Percentiles rank a stretch among this genome's conserved stretches.
phyloP scores from a whole-genome alignment of 2,329 filamentous ascomycete species.

The Sporothrix variecibatus region DNA sequence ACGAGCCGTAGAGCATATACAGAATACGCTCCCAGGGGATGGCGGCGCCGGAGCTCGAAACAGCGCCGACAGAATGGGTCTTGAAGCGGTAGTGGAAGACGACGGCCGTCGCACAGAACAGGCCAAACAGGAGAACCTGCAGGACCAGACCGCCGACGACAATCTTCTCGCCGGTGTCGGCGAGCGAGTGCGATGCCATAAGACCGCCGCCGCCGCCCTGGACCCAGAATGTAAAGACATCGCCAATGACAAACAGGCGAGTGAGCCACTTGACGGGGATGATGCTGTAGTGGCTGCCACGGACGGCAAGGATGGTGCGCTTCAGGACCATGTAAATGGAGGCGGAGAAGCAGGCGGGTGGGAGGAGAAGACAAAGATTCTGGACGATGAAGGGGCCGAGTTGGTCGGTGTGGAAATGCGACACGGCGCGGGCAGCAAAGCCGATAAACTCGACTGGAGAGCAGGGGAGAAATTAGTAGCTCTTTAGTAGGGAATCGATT shows the following conservation, averaged over 20 bases:
- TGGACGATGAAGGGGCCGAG: constrained; percentile 43
- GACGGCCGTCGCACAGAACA: constrained; percentile 47
- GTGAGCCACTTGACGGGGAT: constrained; percentile 47
- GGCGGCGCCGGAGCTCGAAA: neutral
- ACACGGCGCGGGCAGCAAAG: constrained; percentile 32
- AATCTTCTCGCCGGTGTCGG: constrained; percentile 43
- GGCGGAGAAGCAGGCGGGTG: constrained; percentile 45
- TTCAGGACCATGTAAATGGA: constrained; percentile 49
- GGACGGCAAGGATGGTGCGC: constrained; percentile 38
- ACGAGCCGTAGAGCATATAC: constrained; percentile 31
- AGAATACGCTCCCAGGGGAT: constrained; percentile 36
- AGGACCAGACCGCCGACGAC: constrained; percentile 50
- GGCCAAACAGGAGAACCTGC: constrained; percentile 50
- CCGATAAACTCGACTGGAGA: constrained; percentile 26
- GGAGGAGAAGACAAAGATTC: constrained; percentile 38
- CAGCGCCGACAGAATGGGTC: constrained; percentile 6
- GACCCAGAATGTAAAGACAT: constrained; percentile 47
- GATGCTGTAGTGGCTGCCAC: constrained; percentile 7
- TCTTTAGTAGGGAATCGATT: too few relatives aligned
- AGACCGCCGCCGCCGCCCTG: constrained; percentile 47
- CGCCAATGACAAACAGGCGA: constrained; percentile 51
- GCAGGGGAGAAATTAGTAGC: neutral
- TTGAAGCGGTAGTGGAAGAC: constrained; percentile 50
- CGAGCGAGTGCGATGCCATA: constrained; percentile 31
- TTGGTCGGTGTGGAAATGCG: constrained; percentile 27